phyloP scores from a whole-genome alignment of 1,284 basidiomycete species.

The Ceratobasidium sp. region DNA sequence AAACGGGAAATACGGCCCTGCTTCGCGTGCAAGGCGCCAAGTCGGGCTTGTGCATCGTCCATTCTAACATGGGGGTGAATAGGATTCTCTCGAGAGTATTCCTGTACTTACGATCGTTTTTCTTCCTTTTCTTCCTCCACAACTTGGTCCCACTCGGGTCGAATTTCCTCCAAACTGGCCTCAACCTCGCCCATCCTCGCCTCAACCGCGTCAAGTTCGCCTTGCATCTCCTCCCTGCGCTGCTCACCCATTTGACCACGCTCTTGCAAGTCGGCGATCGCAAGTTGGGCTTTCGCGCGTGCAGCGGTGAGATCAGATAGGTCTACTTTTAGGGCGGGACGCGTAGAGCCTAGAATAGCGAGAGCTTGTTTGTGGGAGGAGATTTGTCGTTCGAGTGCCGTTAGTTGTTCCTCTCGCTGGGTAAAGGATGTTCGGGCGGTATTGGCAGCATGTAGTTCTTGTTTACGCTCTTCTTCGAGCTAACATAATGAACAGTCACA shows the following conservation, averaged over 20 bases:
- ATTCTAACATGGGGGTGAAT: conserved; percentile 59
- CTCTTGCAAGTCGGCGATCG: conserved; percentile 81
- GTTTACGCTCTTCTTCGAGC: conserved; percentile 76
- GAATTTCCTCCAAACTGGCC: conserved; percentile 69
- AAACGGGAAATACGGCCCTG: conserved; percentile 90
- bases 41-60: conserved; percentile 77
- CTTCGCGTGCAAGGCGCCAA: conserved; percentile 85
- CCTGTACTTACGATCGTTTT: conserved; percentile 63
- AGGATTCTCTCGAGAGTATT: background rate
- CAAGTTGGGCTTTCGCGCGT: conserved; percentile 32
- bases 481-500: conserved; percentile 47
- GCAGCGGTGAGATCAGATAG: conserved; percentile 61
- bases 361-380: conserved; percentile 77
- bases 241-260: conserved; percentile 75
- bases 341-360: conserved; percentile 76
- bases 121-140: conserved; percentile 72
- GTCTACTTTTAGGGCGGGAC: conserved; percentile 80
- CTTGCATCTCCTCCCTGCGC: conserved; percentile 63
- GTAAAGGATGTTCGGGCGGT: conserved; percentile 84
- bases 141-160: conserved; percentile 76
- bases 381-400: conserved; percentile 75
- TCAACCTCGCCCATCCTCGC: conserved; percentile 75
- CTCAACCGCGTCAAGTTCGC: conserved; percentile 75
- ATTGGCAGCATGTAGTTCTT: conserved; percentile 89
- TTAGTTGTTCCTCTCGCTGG: conserved; percentile 78